Evolutionary conservation across 148 eudicot species (phyloP).

Genomic region (Drosera capensis): DNA sequence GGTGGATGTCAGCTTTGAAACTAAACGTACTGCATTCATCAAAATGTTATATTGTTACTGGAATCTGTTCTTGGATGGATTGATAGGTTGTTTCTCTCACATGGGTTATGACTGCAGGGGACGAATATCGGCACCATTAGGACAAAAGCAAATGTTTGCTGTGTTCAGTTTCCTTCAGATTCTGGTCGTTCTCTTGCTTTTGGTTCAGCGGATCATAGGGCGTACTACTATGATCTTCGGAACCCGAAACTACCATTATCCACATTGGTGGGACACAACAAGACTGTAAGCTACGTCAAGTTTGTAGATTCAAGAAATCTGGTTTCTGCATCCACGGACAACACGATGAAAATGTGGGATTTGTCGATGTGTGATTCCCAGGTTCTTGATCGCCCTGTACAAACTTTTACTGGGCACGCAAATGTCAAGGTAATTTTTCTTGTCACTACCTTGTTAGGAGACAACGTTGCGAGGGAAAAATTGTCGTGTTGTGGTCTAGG

Average conservation of each 20-base stretch:
- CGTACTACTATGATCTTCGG: constrained; percentile 87
- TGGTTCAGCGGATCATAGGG: constrained; percentile 95
- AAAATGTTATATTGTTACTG: constrained; percentile 23
- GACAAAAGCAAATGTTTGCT: constrained; percentile 93
- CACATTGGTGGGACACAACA: constrained; percentile 79
- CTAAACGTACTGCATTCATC: constrained; percentile 73
- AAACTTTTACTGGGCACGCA: constrained; percentile 79
- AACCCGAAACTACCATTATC: constrained; percentile 61
- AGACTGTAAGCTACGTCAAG: constrained; percentile 93
- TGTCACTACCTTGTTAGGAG: no score
- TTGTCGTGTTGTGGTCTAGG: no score
- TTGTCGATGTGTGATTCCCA: constrained; percentile 58
- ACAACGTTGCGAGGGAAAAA: no score
- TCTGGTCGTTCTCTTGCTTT: constrained; percentile 75
- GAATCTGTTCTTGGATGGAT: constrained; percentile 18
- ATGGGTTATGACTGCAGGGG: constrained; percentile 65
- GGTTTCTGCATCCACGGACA: constrained; percentile 88
- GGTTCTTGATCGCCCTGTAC: constrained; percentile 69
- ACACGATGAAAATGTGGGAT: constrained; percentile 93
- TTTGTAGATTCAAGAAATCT: constrained; percentile 67
- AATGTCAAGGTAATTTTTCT: constrained; percentile 65
- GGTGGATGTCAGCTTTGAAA: constrained; percentile 92
- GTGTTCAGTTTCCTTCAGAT: constrained; percentile 74
- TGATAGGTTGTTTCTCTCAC: constrained; percentile 44
- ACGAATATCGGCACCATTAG: constrained; percentile 74